phyloP scores from a whole-genome alignment of 805 yeast species.

The Debaryomyces castellii region DNA sequence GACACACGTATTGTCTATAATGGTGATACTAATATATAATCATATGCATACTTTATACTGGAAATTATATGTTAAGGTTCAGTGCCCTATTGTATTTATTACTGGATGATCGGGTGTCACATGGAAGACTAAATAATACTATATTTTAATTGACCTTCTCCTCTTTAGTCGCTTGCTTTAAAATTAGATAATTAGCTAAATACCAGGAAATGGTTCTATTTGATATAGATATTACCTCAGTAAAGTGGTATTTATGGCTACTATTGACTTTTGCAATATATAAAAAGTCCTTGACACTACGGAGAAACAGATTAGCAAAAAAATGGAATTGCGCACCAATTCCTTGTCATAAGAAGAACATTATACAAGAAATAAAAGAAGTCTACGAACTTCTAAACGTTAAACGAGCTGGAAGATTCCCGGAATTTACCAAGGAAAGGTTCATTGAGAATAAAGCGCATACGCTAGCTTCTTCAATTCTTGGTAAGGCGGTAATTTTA shows the following conservation, averaged over 20 bases:
- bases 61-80: too few relatives aligned
- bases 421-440: slow-evolving; percentile 11
- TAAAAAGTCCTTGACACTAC: background rate
- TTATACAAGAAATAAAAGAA: background rate
- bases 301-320: background rate
- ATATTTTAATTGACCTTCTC: background rate
- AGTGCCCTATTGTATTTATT: too few relatives aligned
- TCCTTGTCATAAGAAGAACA: background rate
- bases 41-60: too few relatives aligned
- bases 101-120: too few relatives aligned
- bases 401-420: slow-evolving; percentile 12
- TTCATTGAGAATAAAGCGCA: slow-evolving; percentile 4
- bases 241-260: background rate
- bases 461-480: slow-evolving; percentile 2
- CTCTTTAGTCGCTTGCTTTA: too few relatives aligned
- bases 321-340: background rate
- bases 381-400: background rate
- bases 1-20: too few relatives aligned
- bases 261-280: background rate
- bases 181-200: too few relatives aligned
- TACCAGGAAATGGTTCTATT: background rate
- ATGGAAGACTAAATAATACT: background rate
- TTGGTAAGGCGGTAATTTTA: slow-evolving; percentile 18
- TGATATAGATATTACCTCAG: background rate
- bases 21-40: too few relatives aligned